Evolutionary conservation across 805 yeast species (phyloP), one percentile per base, ranked within the genome.

Genomic region (Yamadazyma olivae): DNA sequence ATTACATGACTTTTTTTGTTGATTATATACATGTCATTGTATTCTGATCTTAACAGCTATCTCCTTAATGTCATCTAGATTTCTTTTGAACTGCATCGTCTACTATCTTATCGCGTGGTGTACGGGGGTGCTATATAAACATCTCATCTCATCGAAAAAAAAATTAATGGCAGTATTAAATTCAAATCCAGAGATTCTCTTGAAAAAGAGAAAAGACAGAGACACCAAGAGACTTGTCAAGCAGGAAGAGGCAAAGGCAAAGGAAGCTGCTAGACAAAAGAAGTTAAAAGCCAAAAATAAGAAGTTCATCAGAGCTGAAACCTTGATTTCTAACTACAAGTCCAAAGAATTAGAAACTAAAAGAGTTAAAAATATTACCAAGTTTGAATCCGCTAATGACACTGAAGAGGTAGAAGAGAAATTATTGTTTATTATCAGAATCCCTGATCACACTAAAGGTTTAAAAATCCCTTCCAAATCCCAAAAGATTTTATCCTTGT

Each of bases 161-260:
- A 20, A 10, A 18, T 29, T 3, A 13, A 66, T 68, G 72, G 71
- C 67, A 30, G 63, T 77, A 34, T 63, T 79, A 35, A 77, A 81
- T 55, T 71, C 83, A 17, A 83, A 81, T 54, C 91, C 93, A 25
- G 93, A 85, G 58, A 71, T 85, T 38, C 75, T 85, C 48, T 71
- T 85, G 44, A 78, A 80, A 54, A 85, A 84, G 67, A 78, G 95
- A 64, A 85, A 83, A 67, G 76, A 82, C 54, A 83, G 82, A 41
- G 91, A 84, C 57, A 70, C 83, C 57, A 67, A 80, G 47, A 74
- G 89, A 57, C 50, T 83, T 36, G 85, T 81, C 57, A 84, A 81
- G 53, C 91, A 83, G 57, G 84, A 81, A 45, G 71, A 71, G 37
- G 80, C 81, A 12, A 70, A 70, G 44, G 61, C 67, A 49, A 77